Evolutionary conservation across 2,329 filamentous ascomycete species (phyloP), one percentile per base, ranked within the genome.

Genomic region (Colletotrichum aenigma): DNA sequence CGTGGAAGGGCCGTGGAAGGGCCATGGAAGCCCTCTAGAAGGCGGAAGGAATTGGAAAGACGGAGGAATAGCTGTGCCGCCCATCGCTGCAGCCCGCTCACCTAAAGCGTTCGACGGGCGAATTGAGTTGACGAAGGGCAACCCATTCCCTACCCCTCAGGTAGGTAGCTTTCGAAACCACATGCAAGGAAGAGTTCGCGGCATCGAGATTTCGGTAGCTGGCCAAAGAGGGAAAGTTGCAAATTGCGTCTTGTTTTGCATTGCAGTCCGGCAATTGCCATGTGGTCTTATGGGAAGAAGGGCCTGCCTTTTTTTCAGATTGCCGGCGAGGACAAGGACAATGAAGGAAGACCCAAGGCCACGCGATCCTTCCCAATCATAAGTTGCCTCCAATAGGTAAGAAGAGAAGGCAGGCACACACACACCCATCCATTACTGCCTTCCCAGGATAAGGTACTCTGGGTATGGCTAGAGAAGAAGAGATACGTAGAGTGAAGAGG

Each of bases 1-100:
- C 56, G 58, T 58, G 69, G 73, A 75, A 75, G 56, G 18, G 28
- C 18, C 64, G 58, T 58, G 69, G 73, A 75, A 75, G 56, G 18
- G 34, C 15, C 26, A 18, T 73, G 70, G 70, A 75, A 75, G 34
- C 52, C 56, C 24, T 28, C 70, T 68, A 73, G 73, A 75, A 69
- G 64, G 21, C 15, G 16, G 38, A 9, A 28, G 52, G n/a, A n/a
- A 28, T 21, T 28, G 48, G 30, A 24, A 30, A 6, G 30, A 34
- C 26, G 18, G 16, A n/a, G n/a, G 24, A 32, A 30, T 18, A 21
- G 15, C 34, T 24, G 43, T 60, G 70, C 65, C 55, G 52, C 55
- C 30, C 2, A 52, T 21, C n/a, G 43, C 43, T 52, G 43, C 12
- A 52, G n/a, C 43, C n/a, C 43, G 43, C n/a, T 52, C n/a, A 21